Base-by-base conservation (phyloP, 495 filamentous ascomycete species). In the Aspergillus panamensis region DNA sequence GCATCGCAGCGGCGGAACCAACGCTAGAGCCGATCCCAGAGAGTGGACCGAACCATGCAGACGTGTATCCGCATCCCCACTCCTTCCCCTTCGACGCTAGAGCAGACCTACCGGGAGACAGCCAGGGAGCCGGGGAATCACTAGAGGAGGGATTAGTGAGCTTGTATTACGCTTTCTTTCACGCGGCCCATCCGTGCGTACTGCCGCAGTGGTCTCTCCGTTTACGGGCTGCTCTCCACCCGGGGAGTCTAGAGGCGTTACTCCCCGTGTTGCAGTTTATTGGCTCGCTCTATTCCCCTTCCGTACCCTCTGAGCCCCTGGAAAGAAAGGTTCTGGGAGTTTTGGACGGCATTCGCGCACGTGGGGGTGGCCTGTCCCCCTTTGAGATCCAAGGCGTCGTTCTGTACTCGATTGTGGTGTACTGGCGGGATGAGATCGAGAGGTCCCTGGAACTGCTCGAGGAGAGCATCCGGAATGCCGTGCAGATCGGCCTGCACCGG, bases 321-420 rank as follows among this genome's bases (percentile, higher is more conserved):
- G 75, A 60, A 84, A 86, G 60, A 84, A 91, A 48, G 89, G 89
- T 66, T 83, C 91, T 62, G 81, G 6, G 30, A 13, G 12, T 33
- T 0, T 30, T 40, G 43, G 53, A 89, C 84, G 65, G 73, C 33
- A 85, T 91, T 44, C 86, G 84, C 0, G 69, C 72, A 1, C 77
- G 84, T 0, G 78, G 75, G 44, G 78, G 83, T 37, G 75, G 76
- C 12, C 70, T 73, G 14, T 92, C 89, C 64, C 91, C 88, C 5
- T 52, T 52, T n/a, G 32, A 40, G 9, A 40, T 52, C 33, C 50
- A 52, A 10, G 50, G 14, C 0, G 30, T 52, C 14, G 13, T 91
- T 87, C 45, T 73, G 42, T 73, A 69, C 48, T 70, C 69, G 1
- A 62, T 73, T 4, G 66, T 54, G 9, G 35, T 72, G 42, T 73